Evolutionary conservation across 148 eudicot species (phyloP).

Genomic region (Rheum nobile): DNA sequence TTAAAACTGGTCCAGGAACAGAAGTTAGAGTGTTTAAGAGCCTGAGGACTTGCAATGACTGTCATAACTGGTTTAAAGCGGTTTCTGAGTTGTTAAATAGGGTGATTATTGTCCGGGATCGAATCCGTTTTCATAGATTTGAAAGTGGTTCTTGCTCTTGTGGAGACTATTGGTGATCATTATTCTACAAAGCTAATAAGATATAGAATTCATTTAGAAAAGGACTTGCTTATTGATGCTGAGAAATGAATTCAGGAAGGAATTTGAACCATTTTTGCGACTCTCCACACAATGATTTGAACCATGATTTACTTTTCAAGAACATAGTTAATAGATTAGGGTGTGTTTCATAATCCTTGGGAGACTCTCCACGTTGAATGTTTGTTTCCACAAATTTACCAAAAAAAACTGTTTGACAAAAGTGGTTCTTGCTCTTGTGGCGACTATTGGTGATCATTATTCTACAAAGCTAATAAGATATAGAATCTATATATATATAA

Average conservation of each 20-base stretch:
- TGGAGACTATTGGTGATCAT: slow-evolving; percentile 54
- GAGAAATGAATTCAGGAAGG: no score
- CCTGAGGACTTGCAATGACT: slow-evolving; percentile 54
- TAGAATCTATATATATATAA: no score
- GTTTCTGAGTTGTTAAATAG: slow-evolving; percentile 44
- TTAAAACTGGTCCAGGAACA: slow-evolving; percentile 47
- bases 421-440: slow-evolving; percentile 54
- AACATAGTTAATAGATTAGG: no score
- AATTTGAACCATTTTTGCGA: no score
- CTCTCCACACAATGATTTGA: no score
- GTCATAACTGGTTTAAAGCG: slow-evolving; percentile 55
- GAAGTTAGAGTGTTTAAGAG: slow-evolving; percentile 47
- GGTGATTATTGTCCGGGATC: slow-evolving; percentile 60
- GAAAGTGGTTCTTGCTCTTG: slow-evolving; percentile 51
- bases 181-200: neutral
- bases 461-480: neutral
- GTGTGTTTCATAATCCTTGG: no score
- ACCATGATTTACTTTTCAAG: no score
- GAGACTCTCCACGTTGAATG: no score
- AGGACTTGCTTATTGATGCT: no score
- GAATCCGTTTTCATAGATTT: slow-evolving; percentile 57
- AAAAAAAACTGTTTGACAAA: no score
- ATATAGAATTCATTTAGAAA: no score
- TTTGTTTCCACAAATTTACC: no score
- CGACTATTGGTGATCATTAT: slow-evolving; percentile 42